Conservation (phyloP, 2,329 filamentous ascomycete genomes). For the Emergomyces africanus region DNA sequence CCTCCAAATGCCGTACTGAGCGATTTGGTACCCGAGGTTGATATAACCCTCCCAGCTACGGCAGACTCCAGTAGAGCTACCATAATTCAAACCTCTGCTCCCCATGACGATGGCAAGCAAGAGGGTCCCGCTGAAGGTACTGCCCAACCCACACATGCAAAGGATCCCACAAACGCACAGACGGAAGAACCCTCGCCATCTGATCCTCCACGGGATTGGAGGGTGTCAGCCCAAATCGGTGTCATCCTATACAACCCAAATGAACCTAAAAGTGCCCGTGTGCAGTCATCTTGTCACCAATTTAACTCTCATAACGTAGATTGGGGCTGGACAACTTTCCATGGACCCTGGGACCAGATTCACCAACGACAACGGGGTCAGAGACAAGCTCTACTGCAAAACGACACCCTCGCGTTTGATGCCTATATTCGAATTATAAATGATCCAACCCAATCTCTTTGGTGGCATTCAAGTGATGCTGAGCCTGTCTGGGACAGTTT, state of each 20-base stretch:
- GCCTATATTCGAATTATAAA: constrained; percentile 49
- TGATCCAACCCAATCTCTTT: constrained; percentile 47
- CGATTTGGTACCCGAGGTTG: constrained; percentile 18
- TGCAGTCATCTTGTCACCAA: constrained; percentile 44
- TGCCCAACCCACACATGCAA: background rate
- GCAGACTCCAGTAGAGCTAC: constrained; percentile 16
- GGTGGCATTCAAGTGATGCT: constrained; percentile 45
- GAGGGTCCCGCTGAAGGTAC: constrained; percentile 5
- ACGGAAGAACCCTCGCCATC: constrained; percentile 5
- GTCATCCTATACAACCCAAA: constrained; percentile 51
- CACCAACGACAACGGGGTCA: constrained; percentile 44
- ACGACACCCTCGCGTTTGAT: constrained; percentile 50
- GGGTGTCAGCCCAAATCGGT: constrained; percentile 46
- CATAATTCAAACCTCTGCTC: constrained; percentile 4
- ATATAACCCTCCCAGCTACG: constrained; percentile 19
- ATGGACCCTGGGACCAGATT: constrained; percentile 46
- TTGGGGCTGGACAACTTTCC: constrained; percentile 53
- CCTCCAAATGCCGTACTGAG: constrained; percentile 24
- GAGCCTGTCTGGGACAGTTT: constrained; percentile 45
- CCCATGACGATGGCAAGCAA: constrained; percentile 4
- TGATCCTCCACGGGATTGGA: constrained; percentile 22
- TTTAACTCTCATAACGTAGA: constrained; percentile 47
- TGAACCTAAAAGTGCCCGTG: constrained; percentile 47
- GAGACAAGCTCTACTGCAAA: constrained; percentile 44
- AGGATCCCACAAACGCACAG: constrained; percentile 2